Base-by-base conservation (phyloP, 352 stramenopile genomes). In the Pythium coloratum region DNA sequence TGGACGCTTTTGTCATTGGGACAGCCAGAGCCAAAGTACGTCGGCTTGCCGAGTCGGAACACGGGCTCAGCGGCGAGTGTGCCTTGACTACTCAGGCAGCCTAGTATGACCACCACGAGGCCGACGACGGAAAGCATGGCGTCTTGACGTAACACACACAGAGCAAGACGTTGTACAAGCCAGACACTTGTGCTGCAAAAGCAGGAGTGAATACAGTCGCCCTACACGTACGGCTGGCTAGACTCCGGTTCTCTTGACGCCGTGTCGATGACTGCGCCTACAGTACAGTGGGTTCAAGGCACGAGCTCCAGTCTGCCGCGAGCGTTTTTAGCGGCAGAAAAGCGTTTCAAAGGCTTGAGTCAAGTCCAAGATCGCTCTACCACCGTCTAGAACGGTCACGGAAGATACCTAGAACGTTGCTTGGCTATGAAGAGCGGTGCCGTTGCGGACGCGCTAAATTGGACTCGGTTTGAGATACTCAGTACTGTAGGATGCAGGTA, bases 1-100 rank as follows among this genome's bases (percentile, higher is more conserved):
- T 49, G 13, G 26, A 73, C 30, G 5, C 24, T 56, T 26, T 30
- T 42, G 6, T 47, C 40, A 1, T 9, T 49, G 1, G 67, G 55
- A n/a, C 67, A 73, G 42, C 67, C 67, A 20, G 67, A 64, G 40
- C 62, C 62, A 14, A 67, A 63, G 56, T 67, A 66, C 9, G 44
- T 60, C 2, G 67, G 62, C 18, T 34, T 70, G 34, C 57, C 67
- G n/a, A 73, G 30, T 20, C 38, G 49, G 51, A 73, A 73, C n/a
- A 73, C 56, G 13, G 51, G 59, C 3, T 55, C 12, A 13, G 9
- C 46, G 12, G 14, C 46, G 3, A 53, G 46, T 53, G n/a, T 32
- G 14, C 46, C n/a, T 53, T 53, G n/a, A 12, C 46, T 10, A 12
- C 46, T 33, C 6, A 53, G 24, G 46, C 20, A 28, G 10, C 18